Evolutionary conservation across 345 rosid species (phyloP).

Genomic region (Dimocarpus longan): DNA sequence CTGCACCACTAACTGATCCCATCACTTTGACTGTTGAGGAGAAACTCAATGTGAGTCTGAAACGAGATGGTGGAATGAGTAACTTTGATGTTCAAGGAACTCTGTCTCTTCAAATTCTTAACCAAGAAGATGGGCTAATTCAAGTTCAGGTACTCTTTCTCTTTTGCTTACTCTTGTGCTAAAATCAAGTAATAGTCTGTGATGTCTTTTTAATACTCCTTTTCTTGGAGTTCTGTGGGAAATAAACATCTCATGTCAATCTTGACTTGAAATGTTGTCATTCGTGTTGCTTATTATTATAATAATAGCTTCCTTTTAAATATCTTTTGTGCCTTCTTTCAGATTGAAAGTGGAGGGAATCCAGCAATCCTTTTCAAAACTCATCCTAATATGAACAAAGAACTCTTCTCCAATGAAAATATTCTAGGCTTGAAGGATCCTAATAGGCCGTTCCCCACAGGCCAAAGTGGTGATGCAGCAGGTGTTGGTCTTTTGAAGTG

Average conservation of each 20-base stretch:
- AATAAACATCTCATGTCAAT: not conserved
- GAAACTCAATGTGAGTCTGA: constrained; percentile 80
- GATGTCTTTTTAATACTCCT: not conserved
- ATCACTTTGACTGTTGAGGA: constrained; percentile 88
- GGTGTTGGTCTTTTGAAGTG: constrained; percentile 98
- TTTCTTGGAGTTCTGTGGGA: not conserved
- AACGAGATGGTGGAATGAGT: constrained; percentile 92
- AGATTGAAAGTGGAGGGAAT: constrained; percentile 91
- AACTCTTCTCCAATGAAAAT: constrained; percentile 72
- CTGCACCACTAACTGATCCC: constrained; percentile 80
- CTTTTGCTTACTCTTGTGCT: not conserved
- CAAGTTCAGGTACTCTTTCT: constrained; percentile 79
- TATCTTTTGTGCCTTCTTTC: constrained; percentile 21
- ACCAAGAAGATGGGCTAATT: constrained; percentile 91
- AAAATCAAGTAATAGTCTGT: not conserved
- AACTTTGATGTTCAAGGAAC: constrained; percentile 98
- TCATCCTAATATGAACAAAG: constrained; percentile 94
- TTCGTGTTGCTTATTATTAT: constrained; percentile 12
- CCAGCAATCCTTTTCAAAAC: constrained; percentile 89
- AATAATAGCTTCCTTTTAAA: not conserved
- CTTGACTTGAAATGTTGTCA: not conserved
- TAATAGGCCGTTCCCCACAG: constrained; percentile 91
- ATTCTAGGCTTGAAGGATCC: constrained; percentile 93
- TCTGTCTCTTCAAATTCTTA: constrained; percentile 89
- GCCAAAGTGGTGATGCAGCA: constrained; percentile 73